These are phyloP conservation scores for Smithsoniella earleae DNA, from an alignment of 163 green algal genomes.

Conservation along the genomic window DNA sequence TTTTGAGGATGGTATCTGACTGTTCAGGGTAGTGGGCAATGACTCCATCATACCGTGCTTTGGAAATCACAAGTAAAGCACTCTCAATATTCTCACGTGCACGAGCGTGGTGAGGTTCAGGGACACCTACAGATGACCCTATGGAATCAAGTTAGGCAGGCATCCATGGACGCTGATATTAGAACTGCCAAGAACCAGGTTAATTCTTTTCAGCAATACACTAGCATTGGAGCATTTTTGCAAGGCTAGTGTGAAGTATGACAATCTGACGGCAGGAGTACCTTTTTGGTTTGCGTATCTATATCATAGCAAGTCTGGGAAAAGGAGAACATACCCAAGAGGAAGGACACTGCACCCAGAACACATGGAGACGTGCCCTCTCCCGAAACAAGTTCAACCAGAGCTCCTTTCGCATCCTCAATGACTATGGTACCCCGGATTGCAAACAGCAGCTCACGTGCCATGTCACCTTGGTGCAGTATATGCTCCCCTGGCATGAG, in stretches of 20 bases:
- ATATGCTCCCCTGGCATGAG: constrained; percentile 40
- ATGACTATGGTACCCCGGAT: constrained; percentile 8
- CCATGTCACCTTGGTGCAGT: constrained; percentile 37
- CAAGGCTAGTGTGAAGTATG: too few species aligned
- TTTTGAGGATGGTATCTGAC: constrained; percentile 40
- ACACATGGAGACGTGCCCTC: constrained; percentile 27
- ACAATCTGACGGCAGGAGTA: neutral
- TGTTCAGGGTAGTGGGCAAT: constrained; percentile 43
- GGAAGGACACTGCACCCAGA: constrained; percentile 39
- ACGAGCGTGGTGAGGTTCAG: neutral
- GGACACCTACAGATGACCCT: neutral
- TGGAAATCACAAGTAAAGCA: constrained; percentile 36
- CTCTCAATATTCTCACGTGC: constrained; percentile 33
- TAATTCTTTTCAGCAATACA: too few species aligned
- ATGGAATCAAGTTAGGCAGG: neutral
- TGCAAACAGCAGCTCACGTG: constrained; percentile 37
- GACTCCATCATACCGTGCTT: constrained; percentile 38
- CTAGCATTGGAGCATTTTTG: too few species aligned
- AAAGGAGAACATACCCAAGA: constrained; percentile 36
- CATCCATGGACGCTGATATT: too few species aligned
- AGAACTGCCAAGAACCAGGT: too few species aligned
- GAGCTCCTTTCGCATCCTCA: neutral
- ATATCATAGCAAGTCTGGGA: constrained; percentile 32
- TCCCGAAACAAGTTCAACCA: constrained; percentile 2
- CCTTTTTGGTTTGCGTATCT: neutral